A percentile compares a stretch with the other conserved stretches of the same genome.
These are phyloP conservation scores for Pelargonium nanum DNA, from an alignment of 345 rosid genomes.

Conservation along the genomic window DNA sequence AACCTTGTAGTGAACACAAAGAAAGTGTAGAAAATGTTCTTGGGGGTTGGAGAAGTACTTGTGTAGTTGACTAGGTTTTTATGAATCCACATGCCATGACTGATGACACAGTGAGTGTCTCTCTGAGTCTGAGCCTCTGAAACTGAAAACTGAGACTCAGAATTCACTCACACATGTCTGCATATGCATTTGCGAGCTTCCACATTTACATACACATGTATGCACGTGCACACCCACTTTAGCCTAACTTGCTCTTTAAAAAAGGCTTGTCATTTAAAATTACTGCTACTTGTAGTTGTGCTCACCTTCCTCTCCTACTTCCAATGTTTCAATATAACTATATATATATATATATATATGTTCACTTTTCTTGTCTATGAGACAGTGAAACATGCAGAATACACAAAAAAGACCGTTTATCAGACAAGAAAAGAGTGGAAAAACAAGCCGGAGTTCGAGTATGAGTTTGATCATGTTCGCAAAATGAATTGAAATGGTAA, in stretches of 20 bases:
- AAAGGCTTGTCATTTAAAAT: conserved; percentile 7
- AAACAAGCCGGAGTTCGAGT: too few species aligned
- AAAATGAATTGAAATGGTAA: too few species aligned
- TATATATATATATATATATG: too few species aligned
- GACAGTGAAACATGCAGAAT: not conserved
- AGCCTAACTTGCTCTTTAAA: conserved; percentile 26
- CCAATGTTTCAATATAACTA: conserved; percentile 14
- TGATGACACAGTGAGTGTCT: conserved; percentile 11
- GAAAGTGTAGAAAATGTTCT: not conserved
- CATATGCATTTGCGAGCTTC: conserved; percentile 34
- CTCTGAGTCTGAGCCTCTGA: not conserved
- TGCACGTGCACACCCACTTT: conserved; percentile 83
- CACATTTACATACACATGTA: conserved; percentile 66
- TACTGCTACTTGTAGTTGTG: conserved; percentile 2
- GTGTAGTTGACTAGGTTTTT: conserved; percentile 42
- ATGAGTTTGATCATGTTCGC: too few species aligned
- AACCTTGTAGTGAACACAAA: not conserved
- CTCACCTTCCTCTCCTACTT: conserved; percentile 11
- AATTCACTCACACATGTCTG: conserved; percentile 39
- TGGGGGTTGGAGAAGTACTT: conserved; percentile 15
- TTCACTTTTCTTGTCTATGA: not conserved
- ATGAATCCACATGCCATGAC: conserved; percentile 52
- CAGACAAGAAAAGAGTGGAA: not conserved
- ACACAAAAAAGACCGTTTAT: not conserved
- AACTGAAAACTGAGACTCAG: not conserved